Conservation (phyloP, 1,139 yeast species). For the Arxiozyma slooffiae region DNA sequence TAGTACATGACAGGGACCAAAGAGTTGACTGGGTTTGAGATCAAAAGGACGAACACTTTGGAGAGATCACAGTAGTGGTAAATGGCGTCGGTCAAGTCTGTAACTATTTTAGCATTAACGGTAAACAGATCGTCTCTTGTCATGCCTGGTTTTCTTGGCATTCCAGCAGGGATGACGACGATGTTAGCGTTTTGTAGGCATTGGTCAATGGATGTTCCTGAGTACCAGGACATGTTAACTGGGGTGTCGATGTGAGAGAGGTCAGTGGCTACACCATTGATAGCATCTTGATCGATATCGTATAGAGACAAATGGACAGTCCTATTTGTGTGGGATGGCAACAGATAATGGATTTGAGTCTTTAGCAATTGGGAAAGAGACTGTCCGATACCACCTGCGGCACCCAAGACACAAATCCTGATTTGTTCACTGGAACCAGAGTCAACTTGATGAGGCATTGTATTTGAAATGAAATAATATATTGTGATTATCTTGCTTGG, state of each 20-base stretch:
- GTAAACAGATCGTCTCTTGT: conserved; percentile 91
- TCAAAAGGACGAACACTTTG: conserved; percentile 48
- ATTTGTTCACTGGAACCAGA: conserved; percentile 6
- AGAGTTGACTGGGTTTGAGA: conserved; percentile 93
- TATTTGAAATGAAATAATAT: too few relatives aligned
- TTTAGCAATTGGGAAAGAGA: conserved; percentile 80
- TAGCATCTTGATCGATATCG: conserved; percentile 49
- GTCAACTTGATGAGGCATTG: conserved; percentile 20
- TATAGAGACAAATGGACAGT: conserved; percentile 45
- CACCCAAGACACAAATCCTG: conserved; percentile 67
- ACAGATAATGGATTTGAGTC: conserved; percentile 36
- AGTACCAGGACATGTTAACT: conserved; percentile 42
- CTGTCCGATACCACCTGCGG: conserved; percentile 90
- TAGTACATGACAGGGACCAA: conserved; percentile 90
- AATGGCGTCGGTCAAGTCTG: conserved; percentile 71
- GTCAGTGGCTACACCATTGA: conserved; percentile 90
- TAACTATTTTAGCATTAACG: conserved; percentile 85
- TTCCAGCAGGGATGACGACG: conserved; percentile 90
- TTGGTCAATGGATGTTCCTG: conserved; percentile 39
- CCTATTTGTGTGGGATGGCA: conserved; percentile 21
- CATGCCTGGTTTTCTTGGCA: conserved; percentile 98
- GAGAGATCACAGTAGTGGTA: conserved; percentile 38
- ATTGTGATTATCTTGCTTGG: too few relatives aligned
- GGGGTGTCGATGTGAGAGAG: conserved; percentile 82
- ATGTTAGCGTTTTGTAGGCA: conserved; percentile 68